Base-by-base conservation (phyloP, 306 rosid genomes). In the Macrotyloma uniflorum region DNA sequence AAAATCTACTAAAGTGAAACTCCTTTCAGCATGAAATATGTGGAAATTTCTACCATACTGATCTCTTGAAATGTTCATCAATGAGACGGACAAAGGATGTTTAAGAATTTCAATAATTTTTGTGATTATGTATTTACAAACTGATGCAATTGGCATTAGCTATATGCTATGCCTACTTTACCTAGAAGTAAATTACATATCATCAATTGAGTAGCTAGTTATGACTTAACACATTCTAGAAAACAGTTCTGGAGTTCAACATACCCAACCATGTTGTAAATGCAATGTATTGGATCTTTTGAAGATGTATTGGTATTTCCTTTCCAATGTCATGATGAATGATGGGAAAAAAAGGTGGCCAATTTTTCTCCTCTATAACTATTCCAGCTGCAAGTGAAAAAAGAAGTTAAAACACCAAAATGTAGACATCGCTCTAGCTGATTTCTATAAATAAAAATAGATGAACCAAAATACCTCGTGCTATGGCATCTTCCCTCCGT, bases 281-380 rank as follows among this genome's bases (percentile, higher is more conserved):
- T 66, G 98, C 98, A 85, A 91, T 82, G 84, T 95, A 95, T 85
- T 92, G 97, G 80, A 85, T 74, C 84, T 80, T 91, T 76, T 93
- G 99, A 36, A 93, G 93, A 85, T 96, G 99, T 71, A 96, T 78
- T 20, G 99, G 99, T 83, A 93, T 93, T 81, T 96, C 99, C 30
- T 85, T 91, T 35, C 84, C 85, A 90, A 95, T 91, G 87, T 96
- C 90, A 78, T 96, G 94, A 82, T 96, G 99, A 82, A 96, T 93
- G 76, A 96, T n/a, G 66, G 98, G 99, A 2, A 81, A 87, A 87
- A 91, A 93, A 30, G 98, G 96, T 42, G 99, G 98, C 97, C 97
- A 96, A 59, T 90, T 96, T 84, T 96, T 96, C 63, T 93, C 98
- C 88, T 90, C 96, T 72, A 88, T 77, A 20, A 86, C 86, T 81